These are phyloP conservation scores for Saxophila tyrrhenica DNA, from an alignment of 495 filamentous ascomycete species.

Conservation along the genomic window DNA sequence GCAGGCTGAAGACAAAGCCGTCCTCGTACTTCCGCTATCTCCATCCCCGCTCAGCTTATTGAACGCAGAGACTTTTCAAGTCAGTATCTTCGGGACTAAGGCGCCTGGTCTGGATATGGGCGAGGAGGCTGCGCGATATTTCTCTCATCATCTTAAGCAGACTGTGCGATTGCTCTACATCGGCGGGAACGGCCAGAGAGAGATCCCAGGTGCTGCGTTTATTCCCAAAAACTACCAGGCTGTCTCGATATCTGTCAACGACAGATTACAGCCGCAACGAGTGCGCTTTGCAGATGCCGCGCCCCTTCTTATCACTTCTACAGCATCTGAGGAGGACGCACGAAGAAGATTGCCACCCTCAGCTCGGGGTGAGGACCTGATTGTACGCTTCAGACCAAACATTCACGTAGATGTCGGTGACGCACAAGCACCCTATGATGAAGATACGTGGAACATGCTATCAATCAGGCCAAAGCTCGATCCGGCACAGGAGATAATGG, in stretches of 20 bases:
- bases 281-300: constrained; percentile 19
- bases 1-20: constrained; percentile 6
- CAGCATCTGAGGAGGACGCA: constrained; percentile 18
- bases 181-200: constrained; percentile 17
- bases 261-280: constrained; percentile 17
- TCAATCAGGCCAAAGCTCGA: constrained; percentile 10
- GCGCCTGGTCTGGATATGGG: constrained; percentile 20
- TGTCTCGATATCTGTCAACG: constrained; percentile 15
- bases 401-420: constrained; percentile 17
- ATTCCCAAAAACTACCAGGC: constrained; percentile 6
- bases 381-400: constrained; percentile 18
- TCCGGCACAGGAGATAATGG: constrained; percentile 9
- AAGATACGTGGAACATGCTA: constrained; percentile 16
- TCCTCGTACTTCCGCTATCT: constrained; percentile 9
- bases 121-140: constrained; percentile 9
- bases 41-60: constrained; percentile 15
- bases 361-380: constrained; percentile 13
- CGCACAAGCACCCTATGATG: constrained; percentile 14
- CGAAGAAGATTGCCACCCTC: constrained; percentile 5
- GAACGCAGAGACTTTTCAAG: constrained; percentile 1
- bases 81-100: constrained; percentile 19
- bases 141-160: constrained; percentile 12
- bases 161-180: constrained; percentile 15
- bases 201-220: constrained; percentile 16
- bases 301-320: constrained; percentile 18